Percentiles rank a stretch among this genome's conserved stretches.
phyloP scores from a whole-genome alignment of 768 basidiomycete genomes.

The Mycena vulgaris region DNA sequence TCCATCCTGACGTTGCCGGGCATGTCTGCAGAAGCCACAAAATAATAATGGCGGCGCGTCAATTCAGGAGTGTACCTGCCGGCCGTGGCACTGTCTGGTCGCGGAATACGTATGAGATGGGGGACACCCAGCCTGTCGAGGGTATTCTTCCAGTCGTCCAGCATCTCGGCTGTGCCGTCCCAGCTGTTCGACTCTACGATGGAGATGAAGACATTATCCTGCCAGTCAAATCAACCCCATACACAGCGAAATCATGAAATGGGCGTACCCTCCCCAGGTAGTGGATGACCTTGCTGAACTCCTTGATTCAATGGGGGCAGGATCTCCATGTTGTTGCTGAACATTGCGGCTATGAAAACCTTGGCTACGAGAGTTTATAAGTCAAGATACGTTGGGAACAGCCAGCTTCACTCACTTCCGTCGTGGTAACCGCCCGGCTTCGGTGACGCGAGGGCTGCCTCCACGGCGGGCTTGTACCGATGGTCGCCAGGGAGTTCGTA shows the following conservation, averaged over 20 bases:
- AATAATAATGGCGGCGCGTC: too few species aligned
- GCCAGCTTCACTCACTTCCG: too few species aligned
- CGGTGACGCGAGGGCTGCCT: too few species aligned
- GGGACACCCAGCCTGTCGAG: constrained; percentile 44
- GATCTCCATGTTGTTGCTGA: constrained; percentile 54
- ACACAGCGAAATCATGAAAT: background rate
- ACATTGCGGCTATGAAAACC: constrained; percentile 57
- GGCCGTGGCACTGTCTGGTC: constrained; percentile 43
- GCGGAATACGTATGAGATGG: constrained; percentile 47
- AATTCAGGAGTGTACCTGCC: background rate
- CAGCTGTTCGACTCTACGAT: constrained; percentile 50
- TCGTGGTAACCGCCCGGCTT: too few species aligned
- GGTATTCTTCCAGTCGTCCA: constrained; percentile 43
- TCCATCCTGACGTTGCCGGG: constrained; percentile 50
- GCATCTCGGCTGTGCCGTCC: constrained; percentile 50
- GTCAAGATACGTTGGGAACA: too few species aligned
- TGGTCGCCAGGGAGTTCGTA: too few species aligned
- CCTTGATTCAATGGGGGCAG: constrained; percentile 56
- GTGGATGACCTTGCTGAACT: constrained; percentile 52
- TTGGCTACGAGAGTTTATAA: constrained; percentile 40
- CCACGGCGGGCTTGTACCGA: too few species aligned
- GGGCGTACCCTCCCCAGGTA: constrained; percentile 50
- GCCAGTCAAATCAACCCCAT: background rate
- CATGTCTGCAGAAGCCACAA: too few species aligned
- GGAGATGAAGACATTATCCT: constrained; percentile 53